Base-by-base conservation (phyloP, 2,329 filamentous ascomycete species). In the Diaporthe ilicicola region DNA sequence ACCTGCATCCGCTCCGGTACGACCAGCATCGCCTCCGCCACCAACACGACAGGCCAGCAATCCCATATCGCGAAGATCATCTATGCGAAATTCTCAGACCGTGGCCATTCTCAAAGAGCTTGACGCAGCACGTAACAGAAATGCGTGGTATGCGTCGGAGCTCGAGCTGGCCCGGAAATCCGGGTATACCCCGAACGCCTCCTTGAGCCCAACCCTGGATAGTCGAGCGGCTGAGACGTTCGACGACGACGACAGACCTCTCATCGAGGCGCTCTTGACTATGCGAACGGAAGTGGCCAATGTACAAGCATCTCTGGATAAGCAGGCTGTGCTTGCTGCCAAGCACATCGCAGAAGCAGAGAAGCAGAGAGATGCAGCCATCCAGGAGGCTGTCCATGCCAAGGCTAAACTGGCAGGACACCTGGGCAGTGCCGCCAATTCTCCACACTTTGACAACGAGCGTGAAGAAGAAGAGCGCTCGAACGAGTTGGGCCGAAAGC, bases 71-170 rank as follows among this genome's bases (percentile, higher is more conserved):
- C 81, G 92, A 77, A 82, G 90, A 79, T 84, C 91, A 72, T 87
- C 92, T 71, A 83, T 88, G 74, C 80, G 88, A 79, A 88, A 90
- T 77, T 86, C 89, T 9, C 90, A 92, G 75, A 92, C 92, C 1
- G 92, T 93, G 73, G 91, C 93, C 0, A 81, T 98, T 15, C 86
- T 94, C 17, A 95, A 96, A 79, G 96, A 99, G 79, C 86, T 99
- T 2, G 95, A 99, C 78, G 87, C 90, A 10, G 88, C 92, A 4
- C 93, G 94, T 77, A 96, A 92, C 77, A 90, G 93, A 65, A 98
- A 97, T 81, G 95, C 95, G 0, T 99, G 96, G 96, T 98, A 97
- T 81, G 94, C 94, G 9, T 98, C 95, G 0, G 96, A 99, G 81
- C 86, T 99, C 55, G 94, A 97, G 70, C 85, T 99, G 74, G 97